Evolutionary conservation across 1,139 yeast genomes (phyloP), one percentile per base, ranked within the genome.

Genomic region (Sugiyamaella novakii): DNA sequence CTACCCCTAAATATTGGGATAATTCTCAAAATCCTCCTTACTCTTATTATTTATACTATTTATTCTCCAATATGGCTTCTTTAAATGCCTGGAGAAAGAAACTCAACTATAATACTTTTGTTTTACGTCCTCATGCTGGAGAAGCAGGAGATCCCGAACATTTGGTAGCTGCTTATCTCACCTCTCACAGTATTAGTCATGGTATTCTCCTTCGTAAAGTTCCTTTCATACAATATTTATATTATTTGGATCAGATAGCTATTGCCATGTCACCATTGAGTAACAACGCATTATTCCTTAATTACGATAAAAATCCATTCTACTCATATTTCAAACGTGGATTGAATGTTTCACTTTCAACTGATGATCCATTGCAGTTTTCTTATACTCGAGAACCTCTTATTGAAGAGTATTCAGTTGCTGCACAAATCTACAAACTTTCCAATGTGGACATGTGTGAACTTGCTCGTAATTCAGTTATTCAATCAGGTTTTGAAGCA

Each of bases 101-200:
- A 54, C 76, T 89, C 48, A 84, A 87, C 0, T 86, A 79, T 69
- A 91, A 87, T 65, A 91, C 98, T 0, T 84, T 94, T 69, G 95
- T 88, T 15, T 74, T 94, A 59, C 80, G 98, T 62, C 99, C 99
- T 1, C 99, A 94, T 67, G 87, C 96, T 61, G 99, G 99, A 56
- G 99, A 94, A 69, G 99, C 98, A 4, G 99, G 99, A 48, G 98
- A 94, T 62, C 97, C 98, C 1, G 98, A 91, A 62, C 98, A 94
- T 71, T 76, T 94, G 65, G 88, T 91, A 38, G 79, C 92, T 49
- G 94, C 98, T 0, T 94, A 86, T 63, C 71, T 94, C 62, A 81
- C 95, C 0, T 83, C 97, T 0, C 95, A 92, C 63, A 87, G 95
- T 47, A 94, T 92, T 54, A 87, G 95, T 38, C 99, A 94, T 65